Base-by-base conservation (phyloP, 495 filamentous ascomycete genomes). In the Penicillium crystallinum region DNA sequence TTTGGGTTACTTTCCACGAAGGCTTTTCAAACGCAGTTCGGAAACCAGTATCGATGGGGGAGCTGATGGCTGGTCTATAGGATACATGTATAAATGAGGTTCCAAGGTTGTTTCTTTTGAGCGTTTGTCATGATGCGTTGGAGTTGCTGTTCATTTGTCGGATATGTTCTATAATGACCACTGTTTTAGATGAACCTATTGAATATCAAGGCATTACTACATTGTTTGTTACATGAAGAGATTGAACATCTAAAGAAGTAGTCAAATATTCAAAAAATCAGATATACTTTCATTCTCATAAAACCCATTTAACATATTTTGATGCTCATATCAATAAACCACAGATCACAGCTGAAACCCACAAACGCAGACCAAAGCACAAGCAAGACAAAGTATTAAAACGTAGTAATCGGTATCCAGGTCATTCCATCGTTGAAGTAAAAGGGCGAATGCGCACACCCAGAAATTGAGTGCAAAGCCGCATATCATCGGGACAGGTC, bases 21-120 rank as follows among this genome's bases (percentile, higher is more conserved):
- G 93, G 93, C n/a, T 86, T 89, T 65, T 93, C 89, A 57, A 97
- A 97, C 73, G 93, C 93, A 9, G 93, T 98, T 37, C 81, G 89
- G 64, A 97, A 97, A 66, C 90, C 91, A 4, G 81, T 98, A 53
- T 87, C 86, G 34, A 65, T 98, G 70, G 82, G 83, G 53, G 93
- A 98, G 66, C 76, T 98, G 56, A 71, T 98, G 76, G 64, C 62
- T 25, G 73, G 68, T 7, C 36, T 77, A 33, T 77, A 55, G 66
- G 3, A 27, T 27, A 27, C 23, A 27, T 52, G 14, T 34, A 42
- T 27, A 25, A 19, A 50, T 50, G 2, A n/a, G 9, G n/a, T n/a
- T n/a, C n/a, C n/a, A n/a, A n/a, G n/a, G 25, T 31, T 41, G 22
- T 10, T 11, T 22, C 9, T 40, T 41, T 54, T 33, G 4, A 48